Evolutionary conservation across 352 stramenopile genomes (phyloP), one percentile per base, ranked within the genome.

Genomic region (Poterioochromonas sp.): DNA sequence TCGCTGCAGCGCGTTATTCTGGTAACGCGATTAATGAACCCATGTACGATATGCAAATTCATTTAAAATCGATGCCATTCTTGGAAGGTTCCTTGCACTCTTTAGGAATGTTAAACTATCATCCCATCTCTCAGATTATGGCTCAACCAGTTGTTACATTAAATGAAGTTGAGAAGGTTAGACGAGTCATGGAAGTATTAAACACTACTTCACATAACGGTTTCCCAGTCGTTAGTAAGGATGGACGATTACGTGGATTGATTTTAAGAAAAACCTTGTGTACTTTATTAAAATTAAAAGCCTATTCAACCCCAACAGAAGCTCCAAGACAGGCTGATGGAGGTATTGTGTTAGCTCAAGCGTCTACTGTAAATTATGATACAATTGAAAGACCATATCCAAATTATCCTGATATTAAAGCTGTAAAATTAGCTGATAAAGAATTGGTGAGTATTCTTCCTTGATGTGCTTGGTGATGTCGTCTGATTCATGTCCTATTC

Each of bases 41-140:
- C n/a, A 86, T 99, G 40, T 99, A 99, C 84, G 95, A 99, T 83
- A 97, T 98, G 79, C 93, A 98, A 82, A 98, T 99, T 81, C 88
- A 96, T 80, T 85, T 98, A 65, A 97, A 97, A 79, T 84, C 94
- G 76, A 89, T 98, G 80, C 94, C 94, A 40, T 98, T 98, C 83
- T 85, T 99, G 43, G 93, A 98, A 82, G 94, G 65, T 54, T 51
- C 65, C 1, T 34, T 74, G 15, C 65, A 74, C 53, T 58, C 65
- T 26, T 39, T 74, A 54, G 65, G 65, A 26, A 32, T 74, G 39
- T 37, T 74, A 1, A 74, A 74, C 40, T 74, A 74, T 54, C 15
- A 74, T 39, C 65, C 65, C 40, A 54, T 74, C 3, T 58, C 65
- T 22, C 15, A 76, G 15, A n/a, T 76, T 5, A 76, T 76, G 68